A percentile compares a stretch with the other conserved stretches of the same genome.
phyloP scores from a whole-genome alignment of 106 monocot species.

The Cymbidium sinense region DNA sequence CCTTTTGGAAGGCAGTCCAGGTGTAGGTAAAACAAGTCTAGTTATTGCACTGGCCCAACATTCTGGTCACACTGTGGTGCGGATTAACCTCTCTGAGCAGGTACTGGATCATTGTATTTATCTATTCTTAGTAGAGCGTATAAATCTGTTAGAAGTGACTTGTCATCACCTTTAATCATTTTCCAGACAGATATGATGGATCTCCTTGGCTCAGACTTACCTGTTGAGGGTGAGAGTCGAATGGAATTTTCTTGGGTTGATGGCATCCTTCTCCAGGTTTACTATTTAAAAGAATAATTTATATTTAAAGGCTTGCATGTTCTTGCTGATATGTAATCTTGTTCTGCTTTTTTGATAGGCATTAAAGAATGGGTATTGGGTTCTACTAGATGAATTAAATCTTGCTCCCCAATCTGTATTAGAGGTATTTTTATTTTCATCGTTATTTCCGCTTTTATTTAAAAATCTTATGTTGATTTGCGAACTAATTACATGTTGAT shows the following conservation, averaged over 20 bases:
- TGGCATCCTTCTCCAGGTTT: conserved; percentile 94
- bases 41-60: conserved; percentile 78
- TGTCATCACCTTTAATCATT: background rate
- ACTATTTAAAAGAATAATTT: background rate
- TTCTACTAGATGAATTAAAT: conserved; percentile 97
- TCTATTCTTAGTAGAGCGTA: background rate
- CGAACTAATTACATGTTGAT: background rate
- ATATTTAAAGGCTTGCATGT: conserved; percentile 2
- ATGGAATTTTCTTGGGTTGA: conserved; percentile 96
- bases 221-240: conserved; percentile 52
- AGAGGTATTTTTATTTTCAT: conserved; percentile 33
- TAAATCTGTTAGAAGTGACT: background rate
- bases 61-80: conserved; percentile 84
- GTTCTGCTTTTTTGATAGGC: conserved; percentile 39
- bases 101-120: conserved; percentile 22
- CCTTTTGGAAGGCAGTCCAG: conserved; percentile 95
- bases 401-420: conserved; percentile 97
- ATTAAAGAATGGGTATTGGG: conserved; percentile 86
- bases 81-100: conserved; percentile 98
- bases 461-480: background rate
- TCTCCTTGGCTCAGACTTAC: conserved; percentile 87
- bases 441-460: conserved; percentile 3
- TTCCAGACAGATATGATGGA: conserved; percentile 98
- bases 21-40: conserved; percentile 96
- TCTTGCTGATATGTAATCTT: background rate